These are phyloP conservation scores for Verticillium nonalfalfae DNA, from an alignment of 2,329 filamentous ascomycete genomes.

Conservation along the genomic window DNA sequence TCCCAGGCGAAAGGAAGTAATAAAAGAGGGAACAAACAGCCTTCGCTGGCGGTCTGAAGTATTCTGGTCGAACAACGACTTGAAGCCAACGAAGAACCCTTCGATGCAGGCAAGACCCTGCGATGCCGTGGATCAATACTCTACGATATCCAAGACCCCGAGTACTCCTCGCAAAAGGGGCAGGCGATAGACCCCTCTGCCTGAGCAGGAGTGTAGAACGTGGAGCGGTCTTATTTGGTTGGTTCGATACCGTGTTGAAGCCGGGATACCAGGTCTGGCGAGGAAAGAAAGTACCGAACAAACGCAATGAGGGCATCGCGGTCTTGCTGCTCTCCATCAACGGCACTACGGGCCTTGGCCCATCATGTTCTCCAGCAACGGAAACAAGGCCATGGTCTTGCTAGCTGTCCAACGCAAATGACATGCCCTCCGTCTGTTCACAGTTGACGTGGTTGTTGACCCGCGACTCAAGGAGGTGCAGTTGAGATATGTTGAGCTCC, in stretches of 20 bases:
- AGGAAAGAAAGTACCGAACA: conserved; percentile 22
- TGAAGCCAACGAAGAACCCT: too few relatives aligned
- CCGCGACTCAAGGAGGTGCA: conserved; percentile 57
- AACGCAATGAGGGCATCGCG: conserved; percentile 26
- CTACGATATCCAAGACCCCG: too few relatives aligned
- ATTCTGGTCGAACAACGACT: too few relatives aligned
- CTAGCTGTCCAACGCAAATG: conserved; percentile 28
- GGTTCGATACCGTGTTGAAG: conserved; percentile 18
- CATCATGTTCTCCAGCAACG: conserved; percentile 25
- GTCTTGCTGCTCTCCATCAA: conserved; percentile 20
- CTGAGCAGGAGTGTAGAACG: conserved; percentile 17
- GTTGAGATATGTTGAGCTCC: conserved; percentile 48
- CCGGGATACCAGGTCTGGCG: conserved; percentile 20
- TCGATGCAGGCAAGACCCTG: too few relatives aligned
- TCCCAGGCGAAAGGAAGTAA: too few relatives aligned
- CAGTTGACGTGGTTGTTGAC: conserved; percentile 19
- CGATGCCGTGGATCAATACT: too few relatives aligned
- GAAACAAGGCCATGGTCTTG: conserved; percentile 17
- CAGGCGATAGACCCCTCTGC: conserved; percentile 20
- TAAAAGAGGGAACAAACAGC: too few relatives aligned
- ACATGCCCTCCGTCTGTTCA: conserved; percentile 23
- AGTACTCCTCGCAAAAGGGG: conserved; percentile 13
- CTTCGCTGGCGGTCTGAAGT: too few relatives aligned
- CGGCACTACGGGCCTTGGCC: conserved; percentile 16
- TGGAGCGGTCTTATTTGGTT: conserved; percentile 16